phyloP scores from a whole-genome alignment of 176 grass and related monocot species.

The Dactylis glomerata region DNA sequence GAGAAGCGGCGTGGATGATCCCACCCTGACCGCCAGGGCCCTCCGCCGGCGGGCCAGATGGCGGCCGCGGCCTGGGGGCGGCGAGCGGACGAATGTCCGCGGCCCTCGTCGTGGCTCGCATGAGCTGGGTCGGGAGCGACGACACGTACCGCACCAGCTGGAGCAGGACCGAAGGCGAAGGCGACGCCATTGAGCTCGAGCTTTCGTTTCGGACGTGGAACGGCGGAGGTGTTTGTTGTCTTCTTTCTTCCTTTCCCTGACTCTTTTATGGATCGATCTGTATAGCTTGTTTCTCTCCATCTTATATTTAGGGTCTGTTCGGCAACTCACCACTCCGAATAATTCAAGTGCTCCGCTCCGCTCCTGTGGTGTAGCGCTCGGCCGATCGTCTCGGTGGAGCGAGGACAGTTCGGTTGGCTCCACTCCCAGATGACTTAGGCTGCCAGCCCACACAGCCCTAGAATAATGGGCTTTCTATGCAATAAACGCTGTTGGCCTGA shows the following conservation, averaged over 20 bases:
- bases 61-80: background rate
- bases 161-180: background rate
- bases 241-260: background rate
- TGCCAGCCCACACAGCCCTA: no score
- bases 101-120: background rate
- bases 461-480: no score
- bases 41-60: background rate
- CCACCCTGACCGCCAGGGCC: background rate
- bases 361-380: no score
- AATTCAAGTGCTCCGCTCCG: no score
- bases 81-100: background rate
- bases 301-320: no score
- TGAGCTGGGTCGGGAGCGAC: background rate
- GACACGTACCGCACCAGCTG: conserved; percentile 4
- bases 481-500: no score
- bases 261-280: background rate
- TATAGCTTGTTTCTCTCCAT: background rate
- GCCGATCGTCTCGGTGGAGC: no score
- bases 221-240: background rate
- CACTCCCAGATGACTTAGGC: no score
- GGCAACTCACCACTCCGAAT: no score
- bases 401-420: no score
- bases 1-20: background rate
- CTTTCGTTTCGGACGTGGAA: background rate
- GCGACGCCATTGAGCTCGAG: background rate